Conservation (phyloP, 257 asterid species). For the Ajuga chamaepitys region DNA sequence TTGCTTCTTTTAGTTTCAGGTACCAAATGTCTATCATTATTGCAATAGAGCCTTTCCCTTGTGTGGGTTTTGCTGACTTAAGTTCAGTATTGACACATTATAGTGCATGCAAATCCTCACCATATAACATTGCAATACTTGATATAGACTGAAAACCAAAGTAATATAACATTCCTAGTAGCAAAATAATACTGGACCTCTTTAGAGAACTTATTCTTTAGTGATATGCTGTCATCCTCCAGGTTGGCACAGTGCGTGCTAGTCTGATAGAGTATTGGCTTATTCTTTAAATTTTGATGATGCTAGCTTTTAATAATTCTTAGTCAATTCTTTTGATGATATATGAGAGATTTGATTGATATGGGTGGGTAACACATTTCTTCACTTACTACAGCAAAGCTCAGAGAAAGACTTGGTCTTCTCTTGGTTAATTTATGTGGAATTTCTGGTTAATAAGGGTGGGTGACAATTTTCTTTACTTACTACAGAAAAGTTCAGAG, state of each 20-base stretch:
- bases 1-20: too few relatives aligned
- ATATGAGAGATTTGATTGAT: neutral
- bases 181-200: too few relatives aligned
- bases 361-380: neutral
- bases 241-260: neutral
- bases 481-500: constrained; percentile 77
- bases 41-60: too few relatives aligned
- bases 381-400: constrained; percentile 54
- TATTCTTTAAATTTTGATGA: neutral
- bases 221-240: neutral
- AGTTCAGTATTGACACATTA: too few relatives aligned
- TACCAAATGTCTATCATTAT: too few relatives aligned
- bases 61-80: too few relatives aligned
- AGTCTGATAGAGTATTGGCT: neutral
- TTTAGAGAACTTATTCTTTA: too few relatives aligned
- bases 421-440: too few relatives aligned
- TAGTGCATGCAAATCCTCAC: too few relatives aligned
- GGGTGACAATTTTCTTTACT: constrained; percentile 4
- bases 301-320: neutral
- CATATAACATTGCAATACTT: too few relatives aligned
- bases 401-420: constrained; percentile 89
- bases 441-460: neutral
- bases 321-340: neutral
- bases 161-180: too few relatives aligned
- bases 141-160: too few relatives aligned